Base-by-base conservation (phyloP, 306 rosid genomes). In the Medicago lupulina region DNA sequence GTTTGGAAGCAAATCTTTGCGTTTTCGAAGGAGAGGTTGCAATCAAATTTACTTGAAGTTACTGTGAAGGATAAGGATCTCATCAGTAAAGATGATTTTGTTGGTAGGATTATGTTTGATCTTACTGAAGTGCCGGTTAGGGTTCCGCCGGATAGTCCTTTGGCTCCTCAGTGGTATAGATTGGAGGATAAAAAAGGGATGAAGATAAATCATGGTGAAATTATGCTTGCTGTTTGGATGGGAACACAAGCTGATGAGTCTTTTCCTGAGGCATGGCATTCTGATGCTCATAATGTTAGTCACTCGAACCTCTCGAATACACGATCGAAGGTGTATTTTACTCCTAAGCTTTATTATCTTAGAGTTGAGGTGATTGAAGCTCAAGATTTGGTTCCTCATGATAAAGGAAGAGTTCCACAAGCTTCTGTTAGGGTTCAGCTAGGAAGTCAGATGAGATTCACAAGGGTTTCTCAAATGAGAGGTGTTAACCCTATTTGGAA, bases 211-310 rank as follows among this genome's bases (percentile, higher is more conserved):
- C 70, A 71, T 47, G 97, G 99, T 9, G 99, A 95, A 64, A 38
- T 95, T 21, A 92, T 95, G 98, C 93, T 95, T 46, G 98, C 97
- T 0, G 98, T 95, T 73, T 95, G 98, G 98, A 78, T 89, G 84
- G 99, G 99, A 77, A 95, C 97, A 18, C 99, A 95, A 51, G 99
- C 99, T 2, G 99, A 95, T 44, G 99, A 92, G 82, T 87, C 91
- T 0, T 95, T 95, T 57, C 85, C 97, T 1, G 97, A 95, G 9
- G 97, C 99, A n/a, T 95, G 99, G 99, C 99, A 89, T 65, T 90
- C 97, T 13, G 99, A 92, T 79, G 99, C 99, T 8, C 99, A 95
- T 60, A 90, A 74, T 47, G 28, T 95, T 3, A 77, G 87, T 80
- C 99, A 92, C 72, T 67, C 74, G 3, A 89, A 95, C 74, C 88